Conservation (phyloP, 768 basidiomycete species). For the Tephrocybe sp. region DNA sequence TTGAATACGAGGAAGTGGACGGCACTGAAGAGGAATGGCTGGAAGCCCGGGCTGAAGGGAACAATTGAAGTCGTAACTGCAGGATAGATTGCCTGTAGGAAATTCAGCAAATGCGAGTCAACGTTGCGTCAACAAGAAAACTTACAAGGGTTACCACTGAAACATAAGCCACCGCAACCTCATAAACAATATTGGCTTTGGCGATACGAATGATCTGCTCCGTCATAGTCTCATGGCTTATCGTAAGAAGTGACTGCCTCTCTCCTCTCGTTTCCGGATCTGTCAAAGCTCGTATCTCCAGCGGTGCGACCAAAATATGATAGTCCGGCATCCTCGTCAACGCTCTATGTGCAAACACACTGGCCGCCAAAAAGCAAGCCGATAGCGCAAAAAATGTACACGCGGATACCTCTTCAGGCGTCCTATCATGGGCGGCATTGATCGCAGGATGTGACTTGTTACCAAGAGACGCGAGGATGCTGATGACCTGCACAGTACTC, state of each 20-base stretch:
- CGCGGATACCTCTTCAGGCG: constrained; percentile 64
- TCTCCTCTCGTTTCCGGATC: constrained; percentile 27
- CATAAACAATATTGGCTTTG: constrained; percentile 64
- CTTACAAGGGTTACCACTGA: constrained; percentile 81
- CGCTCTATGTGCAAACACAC: constrained; percentile 52
- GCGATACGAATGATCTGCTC: constrained; percentile 49
- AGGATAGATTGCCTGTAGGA: constrained; percentile 75
- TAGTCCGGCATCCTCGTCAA: constrained; percentile 61
- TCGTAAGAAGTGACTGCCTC: constrained; percentile 16
- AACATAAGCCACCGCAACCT: constrained; percentile 72
- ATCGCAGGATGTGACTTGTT: too few species aligned
- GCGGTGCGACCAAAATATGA: constrained; percentile 43
- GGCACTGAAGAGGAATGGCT: too few species aligned
- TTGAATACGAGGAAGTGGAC: too few species aligned
- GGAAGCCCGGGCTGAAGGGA: too few species aligned
- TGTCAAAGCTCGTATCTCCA: constrained; percentile 36
- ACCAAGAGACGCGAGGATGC: constrained; percentile 20
- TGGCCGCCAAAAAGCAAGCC: constrained; percentile 60
- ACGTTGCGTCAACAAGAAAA: constrained; percentile 7
- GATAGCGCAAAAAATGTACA: constrained; percentile 75
- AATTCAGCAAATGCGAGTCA: constrained; percentile 1
- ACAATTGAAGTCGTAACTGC: too few species aligned
- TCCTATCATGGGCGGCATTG: too few species aligned
- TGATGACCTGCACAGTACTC: constrained; percentile 71
- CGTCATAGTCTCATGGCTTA: too few species aligned